phyloP scores from a whole-genome alignment of 495 filamentous ascomycete genomes.

The Letharia lupina region DNA sequence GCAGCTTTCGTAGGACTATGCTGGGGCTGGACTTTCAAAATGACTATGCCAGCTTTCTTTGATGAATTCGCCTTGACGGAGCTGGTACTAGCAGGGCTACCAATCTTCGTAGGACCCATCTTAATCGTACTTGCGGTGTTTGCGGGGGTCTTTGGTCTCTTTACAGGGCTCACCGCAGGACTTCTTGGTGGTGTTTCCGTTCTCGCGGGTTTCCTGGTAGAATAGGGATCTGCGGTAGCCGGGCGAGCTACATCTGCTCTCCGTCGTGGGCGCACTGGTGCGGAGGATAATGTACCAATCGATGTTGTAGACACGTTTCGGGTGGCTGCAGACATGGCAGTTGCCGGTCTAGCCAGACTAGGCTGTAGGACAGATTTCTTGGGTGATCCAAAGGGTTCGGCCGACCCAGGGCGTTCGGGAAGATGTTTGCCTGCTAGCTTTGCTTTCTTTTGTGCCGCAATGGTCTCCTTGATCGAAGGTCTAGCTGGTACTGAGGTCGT shows the following conservation, averaged over 20 bases:
- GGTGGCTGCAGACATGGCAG: slow-evolving; percentile 19
- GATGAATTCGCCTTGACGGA: slow-evolving; percentile 1
- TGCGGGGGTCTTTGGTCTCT: slow-evolving; percentile 27
- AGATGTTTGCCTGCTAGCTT: slow-evolving; percentile 50
- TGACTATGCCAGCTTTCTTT: slow-evolving; percentile 8
- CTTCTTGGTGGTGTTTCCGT: slow-evolving; percentile 36
- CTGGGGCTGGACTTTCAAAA: not conserved
- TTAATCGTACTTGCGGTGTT: slow-evolving; percentile 13
- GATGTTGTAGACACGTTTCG: slow-evolving; percentile 28
- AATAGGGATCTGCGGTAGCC: slow-evolving; percentile 48
- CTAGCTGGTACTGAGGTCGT: slow-evolving; percentile 39
- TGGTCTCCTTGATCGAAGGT: slow-evolving; percentile 62
- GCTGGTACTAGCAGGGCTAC: slow-evolving; percentile 13
- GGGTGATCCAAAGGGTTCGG: slow-evolving; percentile 58
- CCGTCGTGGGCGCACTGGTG: slow-evolving; percentile 49
- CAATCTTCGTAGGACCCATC: slow-evolving; percentile 13
- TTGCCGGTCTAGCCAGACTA: slow-evolving; percentile 13
- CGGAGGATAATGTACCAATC: slow-evolving; percentile 45
- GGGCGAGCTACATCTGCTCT: slow-evolving; percentile 46
- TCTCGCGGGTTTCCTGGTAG: slow-evolving; percentile 27
- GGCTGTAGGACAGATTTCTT: slow-evolving; percentile 29
- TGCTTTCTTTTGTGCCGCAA: slow-evolving; percentile 73
- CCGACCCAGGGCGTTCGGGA: slow-evolving; percentile 64
- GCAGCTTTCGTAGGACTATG: slow-evolving; percentile 20
- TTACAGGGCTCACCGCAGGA: slow-evolving; percentile 39